Evolutionary conservation across 352 stramenopile genomes (phyloP).

Genomic region (Pythium scleroteichum): DNA sequence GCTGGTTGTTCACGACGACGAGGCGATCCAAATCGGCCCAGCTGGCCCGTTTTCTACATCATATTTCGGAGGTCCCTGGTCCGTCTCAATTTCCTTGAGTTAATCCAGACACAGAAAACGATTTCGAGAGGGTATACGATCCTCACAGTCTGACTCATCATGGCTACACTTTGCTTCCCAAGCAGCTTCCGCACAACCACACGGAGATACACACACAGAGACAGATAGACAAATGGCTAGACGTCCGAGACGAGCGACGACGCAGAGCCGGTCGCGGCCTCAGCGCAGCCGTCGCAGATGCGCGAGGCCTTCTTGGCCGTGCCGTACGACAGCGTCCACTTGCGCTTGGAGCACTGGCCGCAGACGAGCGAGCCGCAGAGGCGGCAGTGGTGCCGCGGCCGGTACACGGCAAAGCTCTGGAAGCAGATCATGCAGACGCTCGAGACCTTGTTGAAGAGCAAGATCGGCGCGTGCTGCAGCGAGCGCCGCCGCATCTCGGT

Average conservation of each 20-base stretch:
- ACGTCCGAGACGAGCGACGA: constrained; percentile 25
- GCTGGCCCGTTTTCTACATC: too few relatives aligned
- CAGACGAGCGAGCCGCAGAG: constrained; percentile 83
- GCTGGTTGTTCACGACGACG: not conserved
- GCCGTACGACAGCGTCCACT: constrained; percentile 76
- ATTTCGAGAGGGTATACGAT: constrained; percentile 6
- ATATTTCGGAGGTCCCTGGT: not conserved
- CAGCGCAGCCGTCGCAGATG: constrained; percentile 71
- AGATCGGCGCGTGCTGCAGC: constrained; percentile 81
- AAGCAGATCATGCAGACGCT: constrained; percentile 85
- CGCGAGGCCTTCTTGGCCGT: constrained; percentile 79
- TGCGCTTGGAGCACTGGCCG: constrained; percentile 76
- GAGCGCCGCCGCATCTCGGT: constrained; percentile 63
- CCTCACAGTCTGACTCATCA: not conserved
- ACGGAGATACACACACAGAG: constrained; percentile 6
- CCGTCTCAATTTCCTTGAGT: not conserved
- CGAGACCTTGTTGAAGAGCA: constrained; percentile 87
- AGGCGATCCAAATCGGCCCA: too few relatives aligned
- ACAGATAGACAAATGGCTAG: constrained; percentile 8
- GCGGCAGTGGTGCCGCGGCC: constrained; percentile 79
- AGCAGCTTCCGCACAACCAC: constrained; percentile 5
- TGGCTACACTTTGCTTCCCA: not conserved
- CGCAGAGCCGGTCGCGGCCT: constrained; percentile 31
- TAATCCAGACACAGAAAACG: not conserved
- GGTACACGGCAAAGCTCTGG: constrained; percentile 83